These are phyloP conservation scores for Emydomyces testavorans DNA, from an alignment of 2,329 filamentous ascomycete genomes.

Conservation along the genomic window DNA sequence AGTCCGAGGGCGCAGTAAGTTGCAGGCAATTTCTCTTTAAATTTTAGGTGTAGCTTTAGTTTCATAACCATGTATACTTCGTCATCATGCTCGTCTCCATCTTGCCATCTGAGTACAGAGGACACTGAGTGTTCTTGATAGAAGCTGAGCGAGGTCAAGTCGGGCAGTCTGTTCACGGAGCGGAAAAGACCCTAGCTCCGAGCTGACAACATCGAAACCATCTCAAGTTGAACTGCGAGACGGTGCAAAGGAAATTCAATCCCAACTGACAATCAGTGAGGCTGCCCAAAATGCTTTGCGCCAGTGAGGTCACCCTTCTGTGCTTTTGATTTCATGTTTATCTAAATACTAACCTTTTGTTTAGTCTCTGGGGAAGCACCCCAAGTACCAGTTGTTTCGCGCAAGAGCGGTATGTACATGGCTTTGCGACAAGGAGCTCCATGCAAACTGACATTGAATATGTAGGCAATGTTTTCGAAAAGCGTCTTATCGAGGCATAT, in stretches of 20 bases:
- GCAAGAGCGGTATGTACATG: conserved; percentile 66
- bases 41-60: too few species aligned
- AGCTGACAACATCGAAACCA: background rate
- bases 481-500: conserved; percentile 87
- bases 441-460: conserved; percentile 24
- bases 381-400: conserved; percentile 85
- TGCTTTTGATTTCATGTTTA: conserved; percentile 8
- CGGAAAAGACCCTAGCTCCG: conserved; percentile 12
- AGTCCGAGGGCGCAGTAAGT: too few species aligned
- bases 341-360: conserved; percentile 5
- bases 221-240: background rate
- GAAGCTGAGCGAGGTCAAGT: too few species aligned
- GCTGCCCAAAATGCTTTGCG: conserved; percentile 46
- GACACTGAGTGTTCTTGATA: too few species aligned
- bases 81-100: too few species aligned
- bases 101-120: too few species aligned
- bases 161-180: background rate
- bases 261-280: background rate
- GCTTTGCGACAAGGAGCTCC: conserved; percentile 14
- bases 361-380: conserved; percentile 93
- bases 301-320: conserved; percentile 46
- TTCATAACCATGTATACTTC: too few species aligned
- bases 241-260: background rate
- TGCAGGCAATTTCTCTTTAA: too few species aligned
- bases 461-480: conserved; percentile 91